phyloP scores from a whole-genome alignment of 2,329 filamentous ascomycete genomes.

The Verticillium tricorpus region DNA sequence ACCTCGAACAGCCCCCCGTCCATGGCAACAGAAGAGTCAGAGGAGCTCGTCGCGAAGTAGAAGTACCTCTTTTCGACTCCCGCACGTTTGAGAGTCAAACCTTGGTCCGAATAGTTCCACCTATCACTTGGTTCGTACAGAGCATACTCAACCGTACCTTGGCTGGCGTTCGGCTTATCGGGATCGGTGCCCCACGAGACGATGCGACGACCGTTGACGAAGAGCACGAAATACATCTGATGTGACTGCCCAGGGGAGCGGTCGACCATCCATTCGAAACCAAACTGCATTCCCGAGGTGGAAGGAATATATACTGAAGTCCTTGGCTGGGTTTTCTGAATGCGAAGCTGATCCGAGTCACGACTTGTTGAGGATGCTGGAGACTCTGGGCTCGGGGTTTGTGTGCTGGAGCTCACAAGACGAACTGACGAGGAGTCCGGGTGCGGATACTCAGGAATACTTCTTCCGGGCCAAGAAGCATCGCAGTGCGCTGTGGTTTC shows the following conservation, averaged over 20 bases:
- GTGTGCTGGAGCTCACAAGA: conserved; percentile 13
- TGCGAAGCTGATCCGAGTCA: conserved; percentile 19
- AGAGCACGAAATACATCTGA: conserved; percentile 51
- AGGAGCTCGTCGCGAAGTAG: conserved; percentile 32
- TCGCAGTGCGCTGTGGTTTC: background rate
- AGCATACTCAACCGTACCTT: conserved; percentile 38
- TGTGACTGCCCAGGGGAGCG: conserved; percentile 25
- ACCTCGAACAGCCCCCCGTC: conserved; percentile 54
- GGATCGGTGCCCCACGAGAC: conserved; percentile 48
- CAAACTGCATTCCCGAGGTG: conserved; percentile 46
- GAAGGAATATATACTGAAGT: conserved; percentile 55
- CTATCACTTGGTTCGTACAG: conserved; percentile 43
- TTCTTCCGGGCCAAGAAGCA: conserved; percentile 18
- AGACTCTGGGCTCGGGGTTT: conserved; percentile 6
- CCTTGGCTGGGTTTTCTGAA: conserved; percentile 31
- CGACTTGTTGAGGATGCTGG: background rate
- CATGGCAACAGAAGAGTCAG: conserved; percentile 29
- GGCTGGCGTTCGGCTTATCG: conserved; percentile 15
- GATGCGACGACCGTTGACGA: conserved; percentile 48
- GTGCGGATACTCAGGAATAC: conserved; percentile 51
- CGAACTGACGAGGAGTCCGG: conserved; percentile 43
- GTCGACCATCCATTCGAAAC: conserved; percentile 42
- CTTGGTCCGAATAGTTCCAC: conserved; percentile 34
- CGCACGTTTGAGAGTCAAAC: conserved; percentile 24
- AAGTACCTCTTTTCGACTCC: conserved; percentile 48